These are phyloP conservation scores for Cerioporus squamosus DNA, from an alignment of 1,284 basidiomycete species.

Conservation along the genomic window DNA sequence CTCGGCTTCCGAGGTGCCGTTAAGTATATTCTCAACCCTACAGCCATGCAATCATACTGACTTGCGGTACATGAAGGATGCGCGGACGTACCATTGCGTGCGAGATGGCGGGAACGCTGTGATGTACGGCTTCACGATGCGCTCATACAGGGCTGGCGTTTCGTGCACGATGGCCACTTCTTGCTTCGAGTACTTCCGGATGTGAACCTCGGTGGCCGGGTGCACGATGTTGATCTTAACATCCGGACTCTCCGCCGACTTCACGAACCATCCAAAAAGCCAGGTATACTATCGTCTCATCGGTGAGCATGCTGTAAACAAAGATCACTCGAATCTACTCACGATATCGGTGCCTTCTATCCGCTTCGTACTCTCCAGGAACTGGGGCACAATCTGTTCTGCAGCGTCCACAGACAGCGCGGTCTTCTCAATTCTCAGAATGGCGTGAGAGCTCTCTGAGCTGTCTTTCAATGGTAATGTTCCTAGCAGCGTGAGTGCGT, in stretches of 20 bases:
- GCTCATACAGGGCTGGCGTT: slow-evolving; percentile 75
- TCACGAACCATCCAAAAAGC: slow-evolving; percentile 48
- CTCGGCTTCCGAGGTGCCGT: slow-evolving; percentile 79
- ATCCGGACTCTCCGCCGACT: slow-evolving; percentile 42
- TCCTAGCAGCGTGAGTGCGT: slow-evolving; percentile 51
- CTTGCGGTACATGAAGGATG: neutral
- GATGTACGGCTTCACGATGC: slow-evolving; percentile 82
- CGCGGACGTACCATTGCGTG: slow-evolving; percentile 73
- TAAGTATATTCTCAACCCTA: slow-evolving; percentile 90
- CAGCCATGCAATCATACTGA: neutral
- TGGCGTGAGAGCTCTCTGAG: slow-evolving; percentile 42
- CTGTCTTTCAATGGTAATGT: slow-evolving; percentile 34
- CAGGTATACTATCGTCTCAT: slow-evolving; percentile 41
- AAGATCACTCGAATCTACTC: neutral
- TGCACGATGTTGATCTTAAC: slow-evolving; percentile 76
- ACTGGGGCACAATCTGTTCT: slow-evolving; percentile 16
- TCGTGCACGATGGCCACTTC: slow-evolving; percentile 76
- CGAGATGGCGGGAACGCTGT: slow-evolving; percentile 70
- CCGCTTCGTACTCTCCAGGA: slow-evolving; percentile 37
- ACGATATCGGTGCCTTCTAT: slow-evolving; percentile 56
- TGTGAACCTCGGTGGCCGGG: slow-evolving; percentile 84
- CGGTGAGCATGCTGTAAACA: neutral
- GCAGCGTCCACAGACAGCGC: slow-evolving; percentile 46
- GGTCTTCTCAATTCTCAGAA: slow-evolving; percentile 65
- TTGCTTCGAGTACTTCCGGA: slow-evolving; percentile 88